These are phyloP conservation scores for Sabuloglossum arenarium DNA, from an alignment of 495 filamentous ascomycete species.

Conservation along the genomic window DNA sequence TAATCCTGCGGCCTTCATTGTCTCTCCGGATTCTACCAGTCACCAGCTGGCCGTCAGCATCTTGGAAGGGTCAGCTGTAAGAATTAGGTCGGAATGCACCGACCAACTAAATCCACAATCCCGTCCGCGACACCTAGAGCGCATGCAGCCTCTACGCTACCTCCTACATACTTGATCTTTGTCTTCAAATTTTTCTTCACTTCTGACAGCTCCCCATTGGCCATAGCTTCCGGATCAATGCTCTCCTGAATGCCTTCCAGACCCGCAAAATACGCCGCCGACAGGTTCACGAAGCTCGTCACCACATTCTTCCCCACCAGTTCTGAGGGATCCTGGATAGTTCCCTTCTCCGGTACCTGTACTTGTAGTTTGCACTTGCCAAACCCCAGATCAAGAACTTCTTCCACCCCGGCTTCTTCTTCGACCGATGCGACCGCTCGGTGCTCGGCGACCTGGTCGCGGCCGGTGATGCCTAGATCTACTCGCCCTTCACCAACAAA, in stretches of 20 bases:
- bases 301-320: constrained; percentile 87
- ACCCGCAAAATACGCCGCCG: constrained; percentile 57
- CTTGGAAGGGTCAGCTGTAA: not conserved
- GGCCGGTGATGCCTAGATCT: constrained; percentile 83
- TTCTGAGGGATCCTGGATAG: constrained; percentile 42
- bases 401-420: constrained; percentile 47
- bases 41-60: not conserved
- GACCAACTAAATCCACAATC: constrained; percentile 93
- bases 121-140: constrained; percentile 90
- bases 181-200: constrained; percentile 34
- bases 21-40: constrained; percentile 76
- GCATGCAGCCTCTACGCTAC: constrained; percentile 92
- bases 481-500: constrained; percentile 92
- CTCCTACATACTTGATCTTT: constrained; percentile 79
- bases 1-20: constrained; percentile 92
- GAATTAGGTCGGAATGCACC: constrained; percentile 11
- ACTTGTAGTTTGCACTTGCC: constrained; percentile 84
- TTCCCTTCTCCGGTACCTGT: constrained; percentile 77
- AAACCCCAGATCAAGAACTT: constrained; percentile 76
- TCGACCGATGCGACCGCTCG: constrained; percentile 28
- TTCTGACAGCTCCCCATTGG: constrained; percentile 6
- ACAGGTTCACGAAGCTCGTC: constrained; percentile 78
- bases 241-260: constrained; percentile 31
- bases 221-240: constrained; percentile 3
- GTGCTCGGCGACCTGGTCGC: constrained; percentile 83